A percentile compares a stretch with the other conserved stretches of the same genome.
These are phyloP conservation scores for Malassezia obtusa DNA, from an alignment of 1,284 basidiomycete genomes.

Conservation along the genomic window DNA sequence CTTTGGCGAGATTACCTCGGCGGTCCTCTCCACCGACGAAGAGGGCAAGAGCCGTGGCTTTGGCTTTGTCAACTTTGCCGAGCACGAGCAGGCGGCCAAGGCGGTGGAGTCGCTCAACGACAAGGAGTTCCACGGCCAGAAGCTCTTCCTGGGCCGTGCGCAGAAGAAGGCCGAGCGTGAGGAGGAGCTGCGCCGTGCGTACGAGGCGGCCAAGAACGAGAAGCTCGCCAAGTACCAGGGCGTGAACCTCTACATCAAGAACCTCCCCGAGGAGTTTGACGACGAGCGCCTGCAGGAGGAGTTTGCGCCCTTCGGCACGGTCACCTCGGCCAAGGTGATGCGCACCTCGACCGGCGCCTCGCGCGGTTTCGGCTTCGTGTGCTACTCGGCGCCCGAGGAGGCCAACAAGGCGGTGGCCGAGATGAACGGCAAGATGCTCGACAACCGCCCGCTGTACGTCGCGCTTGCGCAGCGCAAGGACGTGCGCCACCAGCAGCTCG, in stretches of 20 bases:
- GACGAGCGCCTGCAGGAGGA: constrained; percentile 52
- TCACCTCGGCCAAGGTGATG: constrained; percentile 99
- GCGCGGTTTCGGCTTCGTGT: constrained; percentile 98
- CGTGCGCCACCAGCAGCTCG: constrained; percentile 93
- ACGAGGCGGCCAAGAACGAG: constrained; percentile 91
- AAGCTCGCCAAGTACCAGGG: constrained; percentile 97
- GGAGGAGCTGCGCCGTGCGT: constrained; percentile 84
- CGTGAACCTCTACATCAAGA: constrained; percentile 99
- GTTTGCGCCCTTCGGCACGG: constrained; percentile 92
- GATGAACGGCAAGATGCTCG: constrained; percentile 99
- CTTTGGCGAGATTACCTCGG: constrained; percentile 81
- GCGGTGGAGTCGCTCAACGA: constrained; percentile 89
- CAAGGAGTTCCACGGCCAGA: constrained; percentile 72
- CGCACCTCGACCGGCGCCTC: constrained; percentile 67
- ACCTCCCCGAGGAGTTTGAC: constrained; percentile 52
- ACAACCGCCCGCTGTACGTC: constrained; percentile 95
- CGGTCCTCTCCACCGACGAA: constrained; percentile 65
- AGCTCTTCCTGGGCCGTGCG: constrained; percentile 89
- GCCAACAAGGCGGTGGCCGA: constrained; percentile 98
- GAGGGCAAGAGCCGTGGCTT: constrained; percentile 85
- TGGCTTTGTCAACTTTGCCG: constrained; percentile 93
- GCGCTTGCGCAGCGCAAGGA: constrained; percentile 97
- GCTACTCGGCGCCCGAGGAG: constrained; percentile 96
- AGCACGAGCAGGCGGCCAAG: constrained; percentile 79
- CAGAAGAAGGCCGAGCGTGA: constrained; percentile 99